Conservation (phyloP, 306 rosid species). For the Hippophae gyantsensis region DNA sequence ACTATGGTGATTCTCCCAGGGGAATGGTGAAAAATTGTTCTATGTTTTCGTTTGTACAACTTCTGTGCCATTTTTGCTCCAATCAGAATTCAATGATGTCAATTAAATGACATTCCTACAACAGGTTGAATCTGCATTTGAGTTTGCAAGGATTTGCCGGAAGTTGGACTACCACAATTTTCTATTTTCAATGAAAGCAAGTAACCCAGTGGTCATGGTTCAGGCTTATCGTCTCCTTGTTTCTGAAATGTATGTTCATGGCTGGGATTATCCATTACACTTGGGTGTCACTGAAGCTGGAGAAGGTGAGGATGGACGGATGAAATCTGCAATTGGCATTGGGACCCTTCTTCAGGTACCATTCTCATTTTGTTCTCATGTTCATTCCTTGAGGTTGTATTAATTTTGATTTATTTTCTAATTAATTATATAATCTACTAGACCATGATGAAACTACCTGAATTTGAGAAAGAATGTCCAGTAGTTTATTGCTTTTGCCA, state of each 20-base stretch:
- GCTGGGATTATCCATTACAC: slow-evolving; percentile 97
- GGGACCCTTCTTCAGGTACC: slow-evolving; percentile 98
- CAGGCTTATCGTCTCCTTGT: slow-evolving; percentile 92
- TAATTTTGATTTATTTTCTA: too few relatives aligned
- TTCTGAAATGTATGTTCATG: slow-evolving; percentile 94
- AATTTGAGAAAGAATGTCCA: too few relatives aligned
- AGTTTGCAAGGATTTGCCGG: slow-evolving; percentile 94
- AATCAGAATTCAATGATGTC: slow-evolving; percentile 3
- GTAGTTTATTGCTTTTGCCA: too few relatives aligned
- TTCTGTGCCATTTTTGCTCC: slow-evolving; percentile 7
- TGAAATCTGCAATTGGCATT: slow-evolving; percentile 98
- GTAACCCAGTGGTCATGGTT: slow-evolving; percentile 98
- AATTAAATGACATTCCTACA: slow-evolving; percentile 16
- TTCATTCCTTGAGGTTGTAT: not conserved
- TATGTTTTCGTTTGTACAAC: slow-evolving; percentile 12
- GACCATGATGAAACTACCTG: too few relatives aligned
- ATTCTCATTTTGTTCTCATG: slow-evolving; percentile 9
- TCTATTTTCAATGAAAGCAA: slow-evolving; percentile 95
- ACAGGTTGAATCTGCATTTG: slow-evolving; percentile 99
- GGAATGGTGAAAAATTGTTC: slow-evolving; percentile 69
- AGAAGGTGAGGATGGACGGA: slow-evolving; percentile 99
- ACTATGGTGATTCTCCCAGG: slow-evolving; percentile 97
- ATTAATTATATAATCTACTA: too few relatives aligned
- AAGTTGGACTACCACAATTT: slow-evolving; percentile 89
- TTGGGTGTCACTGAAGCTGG: slow-evolving; percentile 99